Conservation (phyloP, 352 stramenopile species). For the Phytophthora nicotianae region DNA sequence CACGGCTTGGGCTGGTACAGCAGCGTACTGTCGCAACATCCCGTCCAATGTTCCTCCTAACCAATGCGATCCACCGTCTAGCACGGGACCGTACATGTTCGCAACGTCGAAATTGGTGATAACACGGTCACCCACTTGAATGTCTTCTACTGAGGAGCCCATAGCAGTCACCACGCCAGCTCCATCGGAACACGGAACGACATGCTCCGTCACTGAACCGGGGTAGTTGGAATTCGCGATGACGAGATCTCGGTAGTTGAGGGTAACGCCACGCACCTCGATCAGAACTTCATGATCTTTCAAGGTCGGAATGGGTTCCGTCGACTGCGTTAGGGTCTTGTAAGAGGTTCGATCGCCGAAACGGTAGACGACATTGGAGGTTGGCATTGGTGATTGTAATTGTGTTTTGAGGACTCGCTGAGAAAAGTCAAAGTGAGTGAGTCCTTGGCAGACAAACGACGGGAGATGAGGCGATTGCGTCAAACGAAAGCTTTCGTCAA, state of each 20-base stretch:
- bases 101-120: not conserved
- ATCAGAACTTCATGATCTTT: not conserved
- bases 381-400: not conserved
- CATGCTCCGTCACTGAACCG: not conserved
- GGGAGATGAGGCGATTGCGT: not conserved
- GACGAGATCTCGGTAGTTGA: not conserved
- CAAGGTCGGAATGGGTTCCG: not conserved
- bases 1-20: not conserved
- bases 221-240: not conserved
- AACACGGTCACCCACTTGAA: not conserved
- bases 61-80: not conserved
- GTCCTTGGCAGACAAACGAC: not conserved
- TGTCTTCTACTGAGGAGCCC: not conserved
- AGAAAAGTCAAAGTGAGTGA: not conserved
- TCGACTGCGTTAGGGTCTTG: not conserved
- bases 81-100: not conserved
- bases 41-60: not conserved
- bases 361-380: not conserved
- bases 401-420: not conserved
- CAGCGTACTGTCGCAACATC: not conserved
- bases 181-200: not conserved
- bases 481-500: not conserved
- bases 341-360: not conserved
- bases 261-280: not conserved
- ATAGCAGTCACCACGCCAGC: not conserved